Percentiles rank a stretch among this genome's conserved stretches.
Evolutionary conservation across 2,329 filamentous ascomycete species (phyloP).

Genomic region (Clarireedia monteithiana): DNA sequence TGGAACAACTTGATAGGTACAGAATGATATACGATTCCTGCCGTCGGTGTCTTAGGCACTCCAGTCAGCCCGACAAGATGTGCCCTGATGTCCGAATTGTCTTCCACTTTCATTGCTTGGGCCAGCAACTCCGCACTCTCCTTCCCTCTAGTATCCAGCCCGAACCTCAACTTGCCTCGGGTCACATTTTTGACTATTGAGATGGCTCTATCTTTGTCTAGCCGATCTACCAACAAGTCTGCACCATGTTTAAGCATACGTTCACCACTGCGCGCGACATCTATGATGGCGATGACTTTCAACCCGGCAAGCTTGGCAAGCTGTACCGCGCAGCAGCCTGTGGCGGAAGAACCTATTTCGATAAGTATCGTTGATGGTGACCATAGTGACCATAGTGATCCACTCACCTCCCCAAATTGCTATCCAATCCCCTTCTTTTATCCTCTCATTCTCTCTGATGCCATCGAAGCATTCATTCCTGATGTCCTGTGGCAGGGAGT

Average conservation of each 20-base stretch:
- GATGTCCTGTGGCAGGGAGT: conserved; percentile 52
- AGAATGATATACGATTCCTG: conserved; percentile 22
- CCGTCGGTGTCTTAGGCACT: conserved; percentile 44
- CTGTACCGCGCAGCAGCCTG: conserved; percentile 58
- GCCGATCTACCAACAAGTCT: conserved; percentile 62
- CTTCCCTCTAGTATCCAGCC: conserved; percentile 58
- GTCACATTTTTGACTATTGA: conserved; percentile 55
- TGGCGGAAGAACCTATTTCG: conserved; percentile 53
- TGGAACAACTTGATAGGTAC: conserved; percentile 75
- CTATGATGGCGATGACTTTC: conserved; percentile 57
- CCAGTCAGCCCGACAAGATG: conserved; percentile 64
- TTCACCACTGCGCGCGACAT: conserved; percentile 57
- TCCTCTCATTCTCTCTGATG: conserved; percentile 44
- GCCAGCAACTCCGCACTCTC: conserved; percentile 52
- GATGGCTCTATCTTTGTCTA: conserved; percentile 57
- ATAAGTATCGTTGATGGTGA: background rate
- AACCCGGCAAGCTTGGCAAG: conserved; percentile 60
- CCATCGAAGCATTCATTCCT: conserved; percentile 52
- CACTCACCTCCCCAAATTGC: conserved; percentile 62
- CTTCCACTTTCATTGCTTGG: conserved; percentile 15
- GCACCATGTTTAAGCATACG: conserved; percentile 43
- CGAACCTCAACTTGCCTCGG: conserved; percentile 52
- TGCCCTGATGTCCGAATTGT: conserved; percentile 22
- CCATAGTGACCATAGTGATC: background rate
- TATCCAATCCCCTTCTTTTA: conserved; percentile 57